Evolutionary conservation across 1,139 yeast species (phyloP), one percentile per base, ranked within the genome.

Genomic region (Kodamaea ohmeri): DNA sequence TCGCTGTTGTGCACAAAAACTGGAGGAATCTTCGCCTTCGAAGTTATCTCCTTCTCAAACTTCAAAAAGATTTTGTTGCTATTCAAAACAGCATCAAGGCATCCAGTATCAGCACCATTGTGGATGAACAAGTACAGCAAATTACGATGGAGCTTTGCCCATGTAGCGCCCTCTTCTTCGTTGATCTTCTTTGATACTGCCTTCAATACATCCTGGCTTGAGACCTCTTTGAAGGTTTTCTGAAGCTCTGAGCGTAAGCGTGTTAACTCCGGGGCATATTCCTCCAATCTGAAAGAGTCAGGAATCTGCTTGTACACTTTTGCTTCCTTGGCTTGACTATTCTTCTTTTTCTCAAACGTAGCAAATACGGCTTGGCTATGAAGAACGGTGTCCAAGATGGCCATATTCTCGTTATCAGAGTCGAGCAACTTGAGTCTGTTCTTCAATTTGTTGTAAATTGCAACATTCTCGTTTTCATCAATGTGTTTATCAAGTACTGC

Each of bases 41-140:
- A 13, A n/a, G 4, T 6, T 12, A 12, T 6, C 17, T 13, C 7
- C 41, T 38, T 45, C 29, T 66, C 67, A 49, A 61, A 55, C 34
- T 56, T 50, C 14, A 48, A 40, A 42, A 66, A 66, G 1, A 48
- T 63, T 28, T 58, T 58, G 7, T 53, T 49, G 46, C 56, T 67
- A 13, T 59, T 40, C 20, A 69, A 46, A 1, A 67, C 58, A 38
- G 58, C 61, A 41, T 70, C 76, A 45, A 70, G 59, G 1, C 65
- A 55, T 28, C 58, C 65, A 0, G 73, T 56, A 20, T 54, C 48
- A 21, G 53, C 48, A 25, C 61, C 57, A 43, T 69, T 69, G 40
- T 60, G 52, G 15, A 55, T 58, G 49, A 69, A 68, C 32, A 69
- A 52, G n/a, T 48, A 41, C 2, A 45, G 35, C 27, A 69, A 56